Evolutionary conservation across 495 filamentous ascomycete species (phyloP).

Genomic region (Cercophora samala): DNA sequence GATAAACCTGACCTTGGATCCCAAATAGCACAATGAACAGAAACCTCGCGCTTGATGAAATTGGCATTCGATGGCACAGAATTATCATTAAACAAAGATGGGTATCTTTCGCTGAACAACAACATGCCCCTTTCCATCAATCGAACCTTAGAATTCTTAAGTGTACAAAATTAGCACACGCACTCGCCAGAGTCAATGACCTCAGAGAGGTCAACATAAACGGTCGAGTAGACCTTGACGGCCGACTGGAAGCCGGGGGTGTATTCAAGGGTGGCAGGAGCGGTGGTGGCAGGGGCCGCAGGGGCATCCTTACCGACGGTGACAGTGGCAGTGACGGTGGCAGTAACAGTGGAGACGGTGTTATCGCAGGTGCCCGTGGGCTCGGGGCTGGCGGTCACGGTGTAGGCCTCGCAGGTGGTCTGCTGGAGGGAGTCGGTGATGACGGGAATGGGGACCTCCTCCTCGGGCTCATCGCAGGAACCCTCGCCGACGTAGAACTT

Average conservation of each 20-base stretch:
- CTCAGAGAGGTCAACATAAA: conserved; percentile 10
- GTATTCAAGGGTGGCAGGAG: background rate
- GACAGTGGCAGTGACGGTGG: conserved; percentile 5
- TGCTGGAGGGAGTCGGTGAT: conserved; percentile 4
- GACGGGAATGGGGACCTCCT: conserved; percentile 6
- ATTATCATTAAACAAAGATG: background rate
- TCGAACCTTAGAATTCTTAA: background rate
- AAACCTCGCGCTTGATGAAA: background rate
- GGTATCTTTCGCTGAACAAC: background rate
- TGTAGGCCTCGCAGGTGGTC: conserved; percentile 24
- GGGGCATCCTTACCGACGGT: background rate
- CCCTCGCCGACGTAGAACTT: conserved; percentile 38
- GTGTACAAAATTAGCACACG: conserved; percentile 6
- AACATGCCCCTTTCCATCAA: background rate
- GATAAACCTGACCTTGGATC: background rate
- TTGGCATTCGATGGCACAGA: background rate
- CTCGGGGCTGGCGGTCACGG: conserved; percentile 28
- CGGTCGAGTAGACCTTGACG: conserved; percentile 7
- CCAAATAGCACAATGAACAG: background rate
- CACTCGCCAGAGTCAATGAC: conserved; percentile 6
- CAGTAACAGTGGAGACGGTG: conserved; percentile 7
- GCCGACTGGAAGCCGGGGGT: background rate
- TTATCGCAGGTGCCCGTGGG: conserved; percentile 10
- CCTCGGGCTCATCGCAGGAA: conserved; percentile 21
- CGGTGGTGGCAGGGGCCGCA: conserved; percentile 1